Evolutionary conservation across 768 basidiomycete genomes (phyloP), one percentile per base, ranked within the genome.

Genomic region (Grammothele lineata): DNA sequence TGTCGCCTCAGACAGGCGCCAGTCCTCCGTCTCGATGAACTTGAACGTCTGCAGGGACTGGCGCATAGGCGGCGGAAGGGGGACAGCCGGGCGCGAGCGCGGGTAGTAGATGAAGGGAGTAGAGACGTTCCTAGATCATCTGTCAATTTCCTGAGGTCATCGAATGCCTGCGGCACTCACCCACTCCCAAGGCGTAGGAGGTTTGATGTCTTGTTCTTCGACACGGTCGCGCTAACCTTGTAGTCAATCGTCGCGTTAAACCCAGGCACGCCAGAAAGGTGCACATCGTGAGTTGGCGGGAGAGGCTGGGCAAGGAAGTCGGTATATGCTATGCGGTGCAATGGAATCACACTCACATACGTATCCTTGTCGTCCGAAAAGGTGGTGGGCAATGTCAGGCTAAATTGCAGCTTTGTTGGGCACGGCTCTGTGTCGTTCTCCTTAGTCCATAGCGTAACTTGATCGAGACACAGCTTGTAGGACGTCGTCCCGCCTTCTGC

Each of bases 211-310:
- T 78, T 85, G 33, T 73, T 74, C 56, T 78, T 81, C 49, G 71
- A 66, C 21, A 80, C 72, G 21, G 70, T 65, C 1, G 73, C 80
- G 43, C 68, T 74, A 8, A 87, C 71, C 22, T 70, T 71, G 58
- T 89, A 90, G 21, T 77, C 76, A 43, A 86, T 78, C 6, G 63
- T 74, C 12, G 87, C 85, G 14, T 71, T 68, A 57, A 89, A 87
- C 1, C 87, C 87, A 9, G 87, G 87, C 6, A 88, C 62, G 3
- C 86, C 86, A 11, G 77, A 75, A 15, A 89, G 67, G 52, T 81
- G 83, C 14, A 83, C 78, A 47, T 79, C 70, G 51, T 80, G 83
- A 11, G 78, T 85, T 1, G 87, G 87, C 18, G 87, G 87, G 19
- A 90, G 69, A 36, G 78, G 71, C 86, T 88, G 45, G 25, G 46